Base-by-base conservation (phyloP, 1,139 yeast species). In the Pichia sp. region DNA sequence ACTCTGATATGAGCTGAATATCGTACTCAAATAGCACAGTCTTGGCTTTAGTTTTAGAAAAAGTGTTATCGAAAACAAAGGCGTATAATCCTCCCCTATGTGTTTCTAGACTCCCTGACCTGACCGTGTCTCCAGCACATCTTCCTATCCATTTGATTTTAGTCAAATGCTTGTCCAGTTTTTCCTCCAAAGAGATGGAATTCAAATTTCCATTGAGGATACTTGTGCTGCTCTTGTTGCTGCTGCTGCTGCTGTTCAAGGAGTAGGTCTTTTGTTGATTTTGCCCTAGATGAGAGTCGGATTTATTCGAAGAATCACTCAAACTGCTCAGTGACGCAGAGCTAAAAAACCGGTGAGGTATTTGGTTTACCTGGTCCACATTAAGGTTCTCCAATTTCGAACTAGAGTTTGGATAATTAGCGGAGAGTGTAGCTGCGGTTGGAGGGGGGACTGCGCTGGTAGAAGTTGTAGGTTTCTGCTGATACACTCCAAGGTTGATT, bases 1-100 rank as follows among this genome's bases (percentile, higher is more conserved):
- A n/a, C 13, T 12, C 16, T 16, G 36, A 31, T 7, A 31, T 2
- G 36, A n/a, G 3, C 31, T 48, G 19, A 12, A 81, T 72, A 53
- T 76, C 76, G 49, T 79, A 75, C 50, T 85, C 80, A 67, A 90
- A 90, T 52, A 83, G 73, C 1, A 91, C 84, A 56, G 85, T 87
- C 69, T 93, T 93, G 49, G 91, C 83, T 22, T 83, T 86, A 44
- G 85, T 88, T 63, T 88, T 89, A 40, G 96, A 85, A 60, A 91
- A 89, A 1, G 96, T 86, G 67, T 93, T 93, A 68, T 93, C 98
- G 66, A 93, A 85, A 18, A 93, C 85, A 65, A 93, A 85, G 0
- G 97, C 98, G 70, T 80, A 87, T 65, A 83, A 78, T 1, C 88
- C 87, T 10, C 82, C 84, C 34, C 72, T 71, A 2, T 68, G 66